These are phyloP conservation scores for Moringa oleifera DNA, from an alignment of 345 rosid species.

Conservation along the genomic window DNA sequence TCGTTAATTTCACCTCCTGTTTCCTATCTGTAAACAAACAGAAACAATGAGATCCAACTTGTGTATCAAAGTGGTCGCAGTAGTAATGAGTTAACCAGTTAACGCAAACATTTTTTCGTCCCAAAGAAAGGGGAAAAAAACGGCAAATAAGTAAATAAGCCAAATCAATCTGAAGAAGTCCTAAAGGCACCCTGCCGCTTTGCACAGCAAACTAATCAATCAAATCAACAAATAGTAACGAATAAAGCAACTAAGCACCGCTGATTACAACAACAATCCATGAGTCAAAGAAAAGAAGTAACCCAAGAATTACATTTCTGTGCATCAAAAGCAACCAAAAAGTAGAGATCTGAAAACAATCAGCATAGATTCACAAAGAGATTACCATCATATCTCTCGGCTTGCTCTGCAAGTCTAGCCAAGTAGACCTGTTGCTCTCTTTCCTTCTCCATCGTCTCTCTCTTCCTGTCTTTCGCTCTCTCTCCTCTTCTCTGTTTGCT, in stretches of 20 bases:
- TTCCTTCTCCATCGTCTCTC: slow-evolving; percentile 65
- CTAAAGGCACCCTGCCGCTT: neutral
- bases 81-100: neutral
- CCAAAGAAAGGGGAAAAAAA: too few species aligned
- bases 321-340: neutral
- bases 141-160: too few species aligned
- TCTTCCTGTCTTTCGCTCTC: slow-evolving; percentile 8
- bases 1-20: too few species aligned
- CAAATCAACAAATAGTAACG: neutral
- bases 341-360: neutral
- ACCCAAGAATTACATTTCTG: neutral
- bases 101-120: too few species aligned
- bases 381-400: slow-evolving; percentile 86
- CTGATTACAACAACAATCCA: neutral
- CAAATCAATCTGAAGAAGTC: neutral
- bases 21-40: too few species aligned
- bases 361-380: neutral
- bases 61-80: too few species aligned
- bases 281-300: neutral
- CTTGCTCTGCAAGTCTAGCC: slow-evolving; percentile 92
- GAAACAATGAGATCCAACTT: neutral
- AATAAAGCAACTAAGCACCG: neutral
- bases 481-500: neutral
- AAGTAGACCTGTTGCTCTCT: slow-evolving; percentile 76
- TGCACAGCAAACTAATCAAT: neutral